Evolutionary conservation across 495 filamentous ascomycete genomes (phyloP), one percentile per base, ranked within the genome.

Genomic region (Articulospora tetracladia): DNA sequence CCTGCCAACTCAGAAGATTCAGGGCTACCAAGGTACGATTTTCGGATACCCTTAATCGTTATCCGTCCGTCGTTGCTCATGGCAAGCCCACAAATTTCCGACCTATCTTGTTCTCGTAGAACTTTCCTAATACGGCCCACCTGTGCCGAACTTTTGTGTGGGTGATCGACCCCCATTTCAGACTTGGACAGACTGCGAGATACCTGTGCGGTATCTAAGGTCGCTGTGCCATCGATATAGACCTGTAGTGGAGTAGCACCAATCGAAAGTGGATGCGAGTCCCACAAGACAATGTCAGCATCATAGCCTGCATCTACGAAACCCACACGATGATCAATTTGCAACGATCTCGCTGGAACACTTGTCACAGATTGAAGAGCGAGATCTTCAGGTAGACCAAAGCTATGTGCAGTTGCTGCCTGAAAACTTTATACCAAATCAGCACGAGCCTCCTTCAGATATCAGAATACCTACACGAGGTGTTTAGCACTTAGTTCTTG

Each of bases 211-310:
- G 74, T 49, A 19, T 79, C 73, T 25, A 76, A 77, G 51, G 79
- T 77, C 1, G 76, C 74, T 13, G 72, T 80, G 3, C 85, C 85
- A 64, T 88, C 85, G 59, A 88, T 84, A 77, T 79, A 88, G 1
- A 88, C 82, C 58, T 87, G 82, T 0, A 80, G 68, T 0, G 85
- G 82, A 6, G 83, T 73, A 1, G 85, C 84, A 10, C 85, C 85
- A 0, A 83, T 75, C 39, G 76, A 76, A 6, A 88, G 69, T 27
- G 85, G 85, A 66, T 88, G 83, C 46, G 77, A 81, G 63, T 87
- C 84, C 84, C 84, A 88, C 10, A 87, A 76, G 2, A 86, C 85
- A 23, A 88, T 57, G 63, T 88, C 85, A 20, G 85, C 85, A 66
- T 88, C 85, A 59, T 82, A 86, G 0, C 85, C 83, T 23, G 78